Evolutionary conservation across 352 stramenopile species (phyloP).

Genomic region (Pythium aquatile): DNA sequence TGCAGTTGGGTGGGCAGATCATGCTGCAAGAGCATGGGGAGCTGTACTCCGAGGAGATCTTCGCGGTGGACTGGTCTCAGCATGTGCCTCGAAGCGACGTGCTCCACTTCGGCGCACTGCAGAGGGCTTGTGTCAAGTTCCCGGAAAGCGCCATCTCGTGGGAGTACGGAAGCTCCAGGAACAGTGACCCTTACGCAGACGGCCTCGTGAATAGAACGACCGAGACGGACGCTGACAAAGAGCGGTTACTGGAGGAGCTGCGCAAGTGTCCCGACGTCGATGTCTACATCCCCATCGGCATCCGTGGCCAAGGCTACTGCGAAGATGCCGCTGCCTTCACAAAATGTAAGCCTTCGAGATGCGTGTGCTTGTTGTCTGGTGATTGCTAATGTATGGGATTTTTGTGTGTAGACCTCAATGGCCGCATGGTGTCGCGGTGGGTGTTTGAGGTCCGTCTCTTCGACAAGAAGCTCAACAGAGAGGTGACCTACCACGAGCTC

Average conservation of each 20-base stretch:
- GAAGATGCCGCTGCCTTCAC: conserved; percentile 61
- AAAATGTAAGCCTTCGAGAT: conserved; percentile 37
- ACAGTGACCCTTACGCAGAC: too few relatives aligned
- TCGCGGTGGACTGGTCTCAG: conserved; percentile 19
- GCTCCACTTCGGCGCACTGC: conserved; percentile 49
- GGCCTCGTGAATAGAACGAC: background rate
- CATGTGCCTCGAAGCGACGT: conserved; percentile 26
- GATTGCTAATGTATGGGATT: too few relatives aligned
- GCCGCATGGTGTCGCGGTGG: conserved; percentile 35
- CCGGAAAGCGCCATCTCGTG: conserved; percentile 51
- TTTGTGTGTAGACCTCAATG: conserved; percentile 12
- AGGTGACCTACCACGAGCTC: conserved; percentile 36
- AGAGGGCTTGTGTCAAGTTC: conserved; percentile 39
- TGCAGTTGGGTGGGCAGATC: too few relatives aligned
- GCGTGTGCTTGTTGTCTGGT: conserved; percentile 9
- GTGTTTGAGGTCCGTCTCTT: conserved; percentile 29
- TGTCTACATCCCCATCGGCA: conserved; percentile 43
- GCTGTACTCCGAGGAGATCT: conserved; percentile 20
- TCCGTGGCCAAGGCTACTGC: conserved; percentile 62
- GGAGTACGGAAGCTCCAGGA: conserved; percentile 26
- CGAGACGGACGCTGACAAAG: too few relatives aligned
- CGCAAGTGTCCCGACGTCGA: conserved; percentile 57
- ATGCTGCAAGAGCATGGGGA: background rate
- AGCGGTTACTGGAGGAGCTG: conserved; percentile 29
- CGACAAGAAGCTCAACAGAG: conserved; percentile 14